These are phyloP conservation scores for Ophiostoma populinum DNA, from an alignment of 2,329 filamentous ascomycete genomes.

Conservation along the genomic window DNA sequence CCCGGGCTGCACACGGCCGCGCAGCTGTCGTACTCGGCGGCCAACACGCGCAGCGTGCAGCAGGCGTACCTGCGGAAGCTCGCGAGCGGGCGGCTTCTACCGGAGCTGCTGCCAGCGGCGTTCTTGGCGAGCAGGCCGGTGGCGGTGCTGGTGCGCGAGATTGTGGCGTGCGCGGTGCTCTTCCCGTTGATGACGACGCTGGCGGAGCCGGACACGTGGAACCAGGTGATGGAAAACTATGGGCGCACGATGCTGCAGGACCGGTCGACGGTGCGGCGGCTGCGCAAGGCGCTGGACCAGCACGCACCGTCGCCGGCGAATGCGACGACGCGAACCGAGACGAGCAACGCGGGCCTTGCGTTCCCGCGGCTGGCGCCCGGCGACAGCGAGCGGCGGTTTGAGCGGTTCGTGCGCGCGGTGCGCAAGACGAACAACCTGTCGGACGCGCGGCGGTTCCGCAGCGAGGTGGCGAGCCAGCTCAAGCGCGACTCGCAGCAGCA, in stretches of 20 bases:
- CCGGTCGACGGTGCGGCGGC: conserved; percentile 79
- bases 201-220: conserved; percentile 91
- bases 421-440: conserved; percentile 79
- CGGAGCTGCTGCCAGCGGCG: conserved; percentile 53
- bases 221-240: conserved; percentile 83
- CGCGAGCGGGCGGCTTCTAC: conserved; percentile 49
- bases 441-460: conserved; percentile 81
- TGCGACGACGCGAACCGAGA: no score
- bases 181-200: conserved; percentile 65
- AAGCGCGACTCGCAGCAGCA: conserved; percentile 68
- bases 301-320: conserved; percentile 69
- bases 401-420: conserved; percentile 82
- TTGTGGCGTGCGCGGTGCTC: conserved; percentile 83
- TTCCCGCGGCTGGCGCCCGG: conserved; percentile 67
- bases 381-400: conserved; percentile 84
- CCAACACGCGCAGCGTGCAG: conserved; percentile 53
- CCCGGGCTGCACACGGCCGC: conserved; percentile 68
- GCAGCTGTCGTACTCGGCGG: conserved; percentile 62
- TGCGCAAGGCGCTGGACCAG: conserved; percentile 82
- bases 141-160: conserved; percentile 65
- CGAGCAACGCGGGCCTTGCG: no score
- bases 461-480: conserved; percentile 79
- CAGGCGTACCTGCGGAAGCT: conserved; percentile 74
- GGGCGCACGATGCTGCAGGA: conserved; percentile 81
- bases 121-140: conserved; percentile 70